Conservation (phyloP, 352 stramenopile species). For the Achlya hypogyna region DNA sequence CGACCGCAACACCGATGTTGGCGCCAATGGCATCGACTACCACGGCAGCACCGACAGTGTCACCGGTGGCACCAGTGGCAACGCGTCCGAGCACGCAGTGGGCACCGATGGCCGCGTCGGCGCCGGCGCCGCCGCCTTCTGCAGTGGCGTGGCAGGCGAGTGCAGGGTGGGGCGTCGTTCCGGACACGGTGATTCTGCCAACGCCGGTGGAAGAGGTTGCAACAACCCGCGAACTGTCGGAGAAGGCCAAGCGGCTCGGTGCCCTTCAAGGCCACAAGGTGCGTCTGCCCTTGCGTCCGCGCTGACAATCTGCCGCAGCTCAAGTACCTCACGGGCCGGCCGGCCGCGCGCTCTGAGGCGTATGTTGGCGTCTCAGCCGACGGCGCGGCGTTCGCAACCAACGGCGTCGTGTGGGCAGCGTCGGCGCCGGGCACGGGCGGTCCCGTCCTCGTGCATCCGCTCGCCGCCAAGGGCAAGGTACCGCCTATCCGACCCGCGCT, state of each 20-base stretch:
- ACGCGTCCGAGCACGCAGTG: conserved; percentile 10
- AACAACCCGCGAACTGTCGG: conserved; percentile 29
- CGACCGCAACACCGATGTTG: neutral
- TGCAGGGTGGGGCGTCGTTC: neutral
- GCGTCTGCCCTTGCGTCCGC: neutral
- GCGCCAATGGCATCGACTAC: neutral
- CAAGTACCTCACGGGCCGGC: conserved; percentile 66
- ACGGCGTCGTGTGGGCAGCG: conserved; percentile 43
- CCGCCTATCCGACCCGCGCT: no score
- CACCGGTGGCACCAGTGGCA: conserved; percentile 18
- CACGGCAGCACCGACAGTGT: neutral
- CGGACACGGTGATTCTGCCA: neutral
- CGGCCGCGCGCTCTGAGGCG: conserved; percentile 39
- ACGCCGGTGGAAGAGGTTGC: neutral
- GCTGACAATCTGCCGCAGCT: conserved; percentile 23
- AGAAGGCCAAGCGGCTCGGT: conserved; percentile 55
- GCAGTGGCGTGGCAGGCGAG: neutral
- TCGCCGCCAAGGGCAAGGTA: conserved; percentile 42
- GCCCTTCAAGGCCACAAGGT: conserved; percentile 68
- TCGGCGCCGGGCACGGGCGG: conserved; percentile 49
- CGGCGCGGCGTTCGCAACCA: conserved; percentile 43
- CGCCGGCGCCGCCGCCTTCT: neutral
- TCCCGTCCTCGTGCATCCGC: conserved; percentile 46
- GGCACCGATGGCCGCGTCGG: neutral
- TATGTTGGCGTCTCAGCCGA: conserved; percentile 46